phyloP scores from a whole-genome alignment of 2,329 filamentous ascomycete genomes.

The Penicillium sp. region DNA sequence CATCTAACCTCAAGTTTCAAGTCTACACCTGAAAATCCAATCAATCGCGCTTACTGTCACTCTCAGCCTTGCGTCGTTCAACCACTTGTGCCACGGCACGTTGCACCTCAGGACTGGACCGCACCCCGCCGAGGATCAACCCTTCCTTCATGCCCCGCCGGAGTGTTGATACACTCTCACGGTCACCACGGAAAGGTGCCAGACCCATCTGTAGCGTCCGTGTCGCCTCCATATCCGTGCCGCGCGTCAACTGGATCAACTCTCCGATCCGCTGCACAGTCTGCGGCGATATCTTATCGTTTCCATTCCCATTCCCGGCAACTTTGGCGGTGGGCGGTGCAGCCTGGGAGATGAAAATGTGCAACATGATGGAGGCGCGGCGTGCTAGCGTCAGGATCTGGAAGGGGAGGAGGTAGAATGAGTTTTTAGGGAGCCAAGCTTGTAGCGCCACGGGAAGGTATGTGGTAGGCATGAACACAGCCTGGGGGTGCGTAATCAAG shows the following conservation, averaged over 20 bases:
- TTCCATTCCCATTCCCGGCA: constrained; percentile 25
- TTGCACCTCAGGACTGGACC: constrained; percentile 75
- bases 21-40: not conserved
- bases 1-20: not conserved
- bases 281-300: constrained; percentile 44
- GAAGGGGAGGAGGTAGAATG: constrained; percentile 68
- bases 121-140: constrained; percentile 81
- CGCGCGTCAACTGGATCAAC: constrained; percentile 60
- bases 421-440: constrained; percentile 38
- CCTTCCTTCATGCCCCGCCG: constrained; percentile 77
- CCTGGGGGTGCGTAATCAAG: constrained; percentile 54
- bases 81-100: constrained; percentile 72
- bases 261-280: constrained; percentile 65
- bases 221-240: constrained; percentile 67
- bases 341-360: constrained; percentile 80
- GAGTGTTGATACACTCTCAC: constrained; percentile 62
- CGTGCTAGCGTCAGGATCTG: constrained; percentile 75
- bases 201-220: constrained; percentile 75
- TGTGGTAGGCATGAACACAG: constrained; percentile 37
- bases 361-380: constrained; percentile 73
- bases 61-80: constrained; percentile 54
- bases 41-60: constrained; percentile 23
- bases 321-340: constrained; percentile 61
- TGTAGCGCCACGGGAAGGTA: constrained; percentile 35
- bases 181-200: constrained; percentile 75